Evolutionary conservation across 441 rosid species (phyloP).

Genomic region (Euphorbia schlechtendalii): DNA sequence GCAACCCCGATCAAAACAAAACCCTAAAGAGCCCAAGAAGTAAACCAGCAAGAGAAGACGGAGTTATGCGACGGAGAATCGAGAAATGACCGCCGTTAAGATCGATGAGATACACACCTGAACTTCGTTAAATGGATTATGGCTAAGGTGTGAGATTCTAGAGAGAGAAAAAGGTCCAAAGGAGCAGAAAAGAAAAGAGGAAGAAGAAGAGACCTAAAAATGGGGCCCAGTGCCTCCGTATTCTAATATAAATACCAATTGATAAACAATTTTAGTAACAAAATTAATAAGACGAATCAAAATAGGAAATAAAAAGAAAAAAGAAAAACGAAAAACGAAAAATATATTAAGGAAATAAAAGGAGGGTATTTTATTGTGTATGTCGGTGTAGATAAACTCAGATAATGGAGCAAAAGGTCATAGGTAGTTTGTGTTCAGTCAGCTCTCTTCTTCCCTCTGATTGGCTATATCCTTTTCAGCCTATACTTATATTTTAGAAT

Average conservation of each 20-base stretch:
- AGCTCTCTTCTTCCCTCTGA: too few species aligned
- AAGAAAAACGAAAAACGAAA: too few species aligned
- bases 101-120: conserved; percentile 43
- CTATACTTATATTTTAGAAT: too few species aligned
- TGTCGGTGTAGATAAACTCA: too few species aligned
- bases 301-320: too few species aligned
- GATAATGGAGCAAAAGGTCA: too few species aligned
- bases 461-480: too few species aligned
- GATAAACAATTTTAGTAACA: background rate
- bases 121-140: conserved; percentile 26
- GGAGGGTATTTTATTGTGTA: too few species aligned
- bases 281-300: too few species aligned
- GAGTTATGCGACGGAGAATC: background rate
- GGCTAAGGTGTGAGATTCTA: conserved; percentile 32
- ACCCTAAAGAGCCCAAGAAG: conserved; percentile 25
- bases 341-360: too few species aligned
- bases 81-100: conserved; percentile 19
- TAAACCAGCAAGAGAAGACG: too few species aligned
- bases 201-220: conserved; percentile 18
- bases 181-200: conserved; percentile 19
- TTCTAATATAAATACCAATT: conserved; percentile 12
- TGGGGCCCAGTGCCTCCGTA: conserved; percentile 12
- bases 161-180: conserved; percentile 27
- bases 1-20: conserved; percentile 37
- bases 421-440: too few species aligned